These are phyloP conservation scores for Psilocybe subaeruginosa DNA, from an alignment of 768 basidiomycete genomes.

Conservation along the genomic window DNA sequence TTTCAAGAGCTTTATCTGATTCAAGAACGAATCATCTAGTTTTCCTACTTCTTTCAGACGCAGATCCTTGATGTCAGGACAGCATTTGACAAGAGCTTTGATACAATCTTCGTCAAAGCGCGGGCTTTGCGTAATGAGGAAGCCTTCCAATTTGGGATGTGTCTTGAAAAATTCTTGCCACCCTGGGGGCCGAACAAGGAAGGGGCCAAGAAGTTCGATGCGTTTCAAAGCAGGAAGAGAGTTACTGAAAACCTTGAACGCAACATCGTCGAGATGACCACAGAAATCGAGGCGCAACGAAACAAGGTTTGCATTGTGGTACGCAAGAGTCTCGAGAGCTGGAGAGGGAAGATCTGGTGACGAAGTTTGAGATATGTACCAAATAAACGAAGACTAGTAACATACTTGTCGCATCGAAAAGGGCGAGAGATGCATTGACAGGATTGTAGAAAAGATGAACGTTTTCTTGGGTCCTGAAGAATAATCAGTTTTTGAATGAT, in stretches of 20 bases:
- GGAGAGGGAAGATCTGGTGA: conserved; percentile 65
- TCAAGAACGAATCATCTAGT: conserved; percentile 67
- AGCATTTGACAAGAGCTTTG: conserved; percentile 57
- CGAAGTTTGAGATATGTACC: not conserved
- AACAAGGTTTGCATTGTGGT: conserved; percentile 84
- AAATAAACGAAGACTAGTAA: conserved; percentile 3
- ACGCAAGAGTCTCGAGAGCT: conserved; percentile 70
- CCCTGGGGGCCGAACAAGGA: conserved; percentile 71
- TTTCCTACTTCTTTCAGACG: conserved; percentile 79
- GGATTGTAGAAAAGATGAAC: conserved; percentile 84
- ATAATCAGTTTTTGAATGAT: conserved; percentile 4
- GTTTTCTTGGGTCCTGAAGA: conserved; percentile 72
- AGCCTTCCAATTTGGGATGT: conserved; percentile 65
- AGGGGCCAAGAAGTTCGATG: conserved; percentile 86
- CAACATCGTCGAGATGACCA: conserved; percentile 73
- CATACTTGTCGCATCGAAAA: conserved; percentile 93
- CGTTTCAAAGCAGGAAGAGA: conserved; percentile 68
- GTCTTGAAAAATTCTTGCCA: conserved; percentile 79
- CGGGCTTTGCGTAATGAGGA: conserved; percentile 85
- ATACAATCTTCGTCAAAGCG: conserved; percentile 80
- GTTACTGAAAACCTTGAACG: conserved; percentile 59
- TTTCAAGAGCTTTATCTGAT: conserved; percentile 49
- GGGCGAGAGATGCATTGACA: conserved; percentile 62
- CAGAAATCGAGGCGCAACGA: conserved; percentile 83
- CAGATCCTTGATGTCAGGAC: conserved; percentile 60